These are phyloP conservation scores for Penicillium mononematosum DNA, from an alignment of 495 filamentous ascomycete genomes.

Conservation along the genomic window DNA sequence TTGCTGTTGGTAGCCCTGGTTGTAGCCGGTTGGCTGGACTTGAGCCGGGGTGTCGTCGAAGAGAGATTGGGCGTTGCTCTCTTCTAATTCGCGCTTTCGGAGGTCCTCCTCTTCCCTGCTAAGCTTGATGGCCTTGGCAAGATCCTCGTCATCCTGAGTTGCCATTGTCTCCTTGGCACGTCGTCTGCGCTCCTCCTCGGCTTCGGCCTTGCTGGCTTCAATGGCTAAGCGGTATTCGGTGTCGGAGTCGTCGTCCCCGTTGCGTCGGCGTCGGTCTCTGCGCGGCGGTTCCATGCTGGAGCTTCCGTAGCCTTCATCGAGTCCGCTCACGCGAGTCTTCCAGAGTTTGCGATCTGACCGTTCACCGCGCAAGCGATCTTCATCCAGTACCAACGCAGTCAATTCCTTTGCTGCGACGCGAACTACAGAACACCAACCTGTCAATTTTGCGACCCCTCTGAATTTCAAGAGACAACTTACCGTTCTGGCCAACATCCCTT, in stretches of 20 bases:
- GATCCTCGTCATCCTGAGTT: conserved; percentile 70
- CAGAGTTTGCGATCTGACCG: conserved; percentile 88
- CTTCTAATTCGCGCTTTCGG: conserved; percentile 83
- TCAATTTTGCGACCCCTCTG: conserved; percentile 6
- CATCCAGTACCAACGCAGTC: conserved; percentile 89
- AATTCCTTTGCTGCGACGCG: conserved; percentile 95
- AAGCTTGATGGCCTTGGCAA: conserved; percentile 93
- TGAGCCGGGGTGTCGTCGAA: conserved; percentile 80
- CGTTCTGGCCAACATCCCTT: conserved; percentile 91
- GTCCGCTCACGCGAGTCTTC: conserved; percentile 93
- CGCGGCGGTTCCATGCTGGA: conserved; percentile 37
- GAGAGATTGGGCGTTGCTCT: conserved; percentile 78
- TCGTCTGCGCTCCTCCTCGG: conserved; percentile 83
- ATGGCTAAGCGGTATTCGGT: conserved; percentile 89
- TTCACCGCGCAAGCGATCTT: conserved; percentile 89
- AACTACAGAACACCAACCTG: conserved; percentile 52
- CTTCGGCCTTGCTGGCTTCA: conserved; percentile 93
- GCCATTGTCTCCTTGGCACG: conserved; percentile 55
- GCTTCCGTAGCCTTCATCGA: conserved; percentile 69
- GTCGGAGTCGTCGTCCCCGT: conserved; percentile 76
- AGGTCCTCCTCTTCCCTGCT: conserved; percentile 94
- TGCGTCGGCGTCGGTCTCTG: conserved; percentile 47
- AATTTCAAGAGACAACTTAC: conserved; percentile 48
- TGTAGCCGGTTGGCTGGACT: conserved; percentile 81
- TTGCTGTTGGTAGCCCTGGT: conserved; percentile 97